Evolutionary conservation across 805 yeast genomes (phyloP), one percentile per base, ranked within the genome.

Genomic region (Monosporozyma servazzii): DNA sequence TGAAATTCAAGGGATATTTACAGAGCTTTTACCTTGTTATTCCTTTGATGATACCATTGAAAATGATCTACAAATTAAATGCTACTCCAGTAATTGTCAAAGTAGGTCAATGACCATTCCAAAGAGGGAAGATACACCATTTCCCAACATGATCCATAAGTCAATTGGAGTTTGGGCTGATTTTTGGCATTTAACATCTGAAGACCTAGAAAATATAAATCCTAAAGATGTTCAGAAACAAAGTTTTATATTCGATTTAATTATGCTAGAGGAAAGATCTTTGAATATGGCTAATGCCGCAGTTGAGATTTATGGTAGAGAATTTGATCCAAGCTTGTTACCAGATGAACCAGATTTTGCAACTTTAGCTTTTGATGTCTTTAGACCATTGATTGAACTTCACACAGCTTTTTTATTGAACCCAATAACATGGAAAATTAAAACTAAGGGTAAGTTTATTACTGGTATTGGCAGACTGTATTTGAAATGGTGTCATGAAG

Each of bases 201-300:
- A 77, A 23, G 84, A 81, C 47, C 61, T 82, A 27, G 64, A 72
- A 20, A 75, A 71, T n/a, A 68, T 79, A 7, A 80, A 75, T 49
- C 75, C 75, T 10, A 64, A 67, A 10, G 78, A 80, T 50, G 72
- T 81, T n/a, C 80, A 79, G 58, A 74, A 80, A 37, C 96, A 88
- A 63, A 82, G 87, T 51, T 80, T 82, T 52, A 76, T 86, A 3
- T 88, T 84, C 66, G 96, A 88, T 62, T 69, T 87, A 47, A 78
- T 88, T 29, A 73, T 80, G 51, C 77, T 81, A 46, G 95, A 87
- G 56, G 87, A 84, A 58, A 75, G 80, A 17, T 84, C 84, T 49
- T 75, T 86, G 23, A 80, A 78, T 47, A 76, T 87, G 60, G 83
- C 89, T 2, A 74, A 75, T 54, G 79, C 84, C 3, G 83, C 86